These are phyloP conservation scores for Elsinoe batatas DNA, from an alignment of 2,329 filamentous ascomycete species.

Conservation along the genomic window DNA sequence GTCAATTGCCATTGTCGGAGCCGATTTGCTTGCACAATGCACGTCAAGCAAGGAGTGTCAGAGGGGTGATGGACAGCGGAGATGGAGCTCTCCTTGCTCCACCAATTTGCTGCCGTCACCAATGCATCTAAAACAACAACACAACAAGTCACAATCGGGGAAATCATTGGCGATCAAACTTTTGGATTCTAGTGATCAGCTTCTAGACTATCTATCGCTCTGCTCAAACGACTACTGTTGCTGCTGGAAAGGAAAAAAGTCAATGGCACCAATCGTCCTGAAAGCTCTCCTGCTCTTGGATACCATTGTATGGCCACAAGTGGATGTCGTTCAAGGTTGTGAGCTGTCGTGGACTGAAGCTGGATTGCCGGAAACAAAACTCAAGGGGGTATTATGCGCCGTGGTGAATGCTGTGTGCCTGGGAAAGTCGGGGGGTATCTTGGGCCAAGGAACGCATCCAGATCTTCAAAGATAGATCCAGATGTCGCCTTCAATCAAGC, in stretches of 20 bases:
- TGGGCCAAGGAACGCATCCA: slow-evolving; percentile 10
- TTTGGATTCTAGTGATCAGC: slow-evolving; percentile 3
- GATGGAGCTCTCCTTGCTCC: slow-evolving; percentile 3
- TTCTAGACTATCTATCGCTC: slow-evolving; percentile 1
- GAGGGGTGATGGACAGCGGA: not conserved
- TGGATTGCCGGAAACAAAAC: not conserved
- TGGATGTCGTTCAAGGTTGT: not conserved
- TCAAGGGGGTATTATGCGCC: slow-evolving; percentile 8
- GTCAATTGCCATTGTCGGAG: not conserved
- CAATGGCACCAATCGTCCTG: slow-evolving; percentile 1
- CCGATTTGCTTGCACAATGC: not conserved
- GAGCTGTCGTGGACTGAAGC: not conserved
- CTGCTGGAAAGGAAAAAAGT: not conserved
- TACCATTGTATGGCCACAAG: slow-evolving; percentile 1
- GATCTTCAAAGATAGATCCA: slow-evolving; percentile 13
- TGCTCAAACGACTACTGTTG: slow-evolving; percentile 1
- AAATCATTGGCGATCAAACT: not conserved
- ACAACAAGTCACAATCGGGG: not conserved
- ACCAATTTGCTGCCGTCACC: not conserved
- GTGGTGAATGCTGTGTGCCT: slow-evolving; percentile 6
- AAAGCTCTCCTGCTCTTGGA: slow-evolving; percentile 8
- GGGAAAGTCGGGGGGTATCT: slow-evolving; percentile 7
- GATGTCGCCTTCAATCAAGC: slow-evolving; percentile 12
- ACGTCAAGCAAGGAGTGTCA: not conserved
- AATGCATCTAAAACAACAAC: not conserved